Evolutionary conservation across 2,329 filamentous ascomycete species (phyloP).

Genomic region (Xylariaceae sp.): DNA sequence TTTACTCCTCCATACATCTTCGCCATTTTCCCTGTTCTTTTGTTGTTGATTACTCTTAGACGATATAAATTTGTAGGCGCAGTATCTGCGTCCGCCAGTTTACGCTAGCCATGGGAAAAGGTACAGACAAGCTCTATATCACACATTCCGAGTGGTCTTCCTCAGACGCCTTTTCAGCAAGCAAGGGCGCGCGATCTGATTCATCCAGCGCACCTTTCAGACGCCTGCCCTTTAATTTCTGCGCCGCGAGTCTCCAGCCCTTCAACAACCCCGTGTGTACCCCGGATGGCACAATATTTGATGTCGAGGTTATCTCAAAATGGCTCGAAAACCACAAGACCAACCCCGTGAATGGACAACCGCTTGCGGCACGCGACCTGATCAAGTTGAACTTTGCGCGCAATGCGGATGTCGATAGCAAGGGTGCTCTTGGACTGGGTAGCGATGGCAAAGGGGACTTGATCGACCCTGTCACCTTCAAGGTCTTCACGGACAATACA

Average conservation of each 20-base stretch:
- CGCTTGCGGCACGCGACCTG: slow-evolving; percentile 78
- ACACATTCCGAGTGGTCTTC: slow-evolving; percentile 98
- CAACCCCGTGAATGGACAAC: slow-evolving; percentile 83
- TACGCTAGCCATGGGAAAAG: slow-evolving; percentile 48
- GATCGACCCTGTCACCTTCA: slow-evolving; percentile 95
- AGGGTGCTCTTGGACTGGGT: slow-evolving; percentile 44
- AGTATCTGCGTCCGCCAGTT: neutral
- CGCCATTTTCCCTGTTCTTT: neutral
- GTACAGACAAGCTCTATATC: slow-evolving; percentile 68
- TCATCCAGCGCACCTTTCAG: slow-evolving; percentile 70
- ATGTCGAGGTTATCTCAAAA: slow-evolving; percentile 88
- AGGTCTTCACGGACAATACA: slow-evolving; percentile 96
- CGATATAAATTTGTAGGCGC: neutral
- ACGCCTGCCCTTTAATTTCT: slow-evolving; percentile 96
- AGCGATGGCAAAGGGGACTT: slow-evolving; percentile 71
- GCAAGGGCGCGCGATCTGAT: slow-evolving; percentile 64
- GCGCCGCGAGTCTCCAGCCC: slow-evolving; percentile 91
- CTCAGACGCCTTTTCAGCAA: slow-evolving; percentile 83
- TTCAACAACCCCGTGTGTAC: slow-evolving; percentile 96
- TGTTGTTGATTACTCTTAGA: neutral
- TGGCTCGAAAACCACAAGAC: slow-evolving; percentile 95
- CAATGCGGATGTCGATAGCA: slow-evolving; percentile 71
- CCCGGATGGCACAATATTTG: slow-evolving; percentile 83
- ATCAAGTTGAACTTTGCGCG: slow-evolving; percentile 91
- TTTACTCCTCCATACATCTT: slow-evolving; percentile 4